phyloP scores from a whole-genome alignment of 2,329 filamentous ascomycete genomes.

The Dothideomycetes sp. region DNA sequence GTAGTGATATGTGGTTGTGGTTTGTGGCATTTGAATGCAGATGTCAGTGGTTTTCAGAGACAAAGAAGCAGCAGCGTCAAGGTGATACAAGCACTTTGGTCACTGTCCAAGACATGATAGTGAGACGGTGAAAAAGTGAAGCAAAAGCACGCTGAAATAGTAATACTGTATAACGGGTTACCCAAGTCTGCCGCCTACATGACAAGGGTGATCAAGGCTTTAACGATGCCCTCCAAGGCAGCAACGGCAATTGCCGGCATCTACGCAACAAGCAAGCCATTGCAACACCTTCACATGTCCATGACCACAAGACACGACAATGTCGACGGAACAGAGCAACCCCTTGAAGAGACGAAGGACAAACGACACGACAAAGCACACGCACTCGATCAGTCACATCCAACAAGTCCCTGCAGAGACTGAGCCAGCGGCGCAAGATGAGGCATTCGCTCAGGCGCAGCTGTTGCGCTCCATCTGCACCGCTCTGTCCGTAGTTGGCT shows the following conservation, averaged over 20 bases:
- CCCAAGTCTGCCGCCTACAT: too few species aligned
- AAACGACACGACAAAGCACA: neutral
- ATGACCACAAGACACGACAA: conserved; percentile 2
- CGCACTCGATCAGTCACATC: conserved; percentile 9
- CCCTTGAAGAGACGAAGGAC: conserved; percentile 12
- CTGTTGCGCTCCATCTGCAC: conserved; percentile 47
- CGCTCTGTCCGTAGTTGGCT: conserved; percentile 44
- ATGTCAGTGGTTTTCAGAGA: too few species aligned
- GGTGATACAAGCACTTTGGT: too few species aligned
- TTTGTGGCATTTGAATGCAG: too few species aligned
- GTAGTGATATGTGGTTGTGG: too few species aligned
- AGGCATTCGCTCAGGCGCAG: conserved; percentile 44
- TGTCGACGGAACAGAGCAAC: conserved; percentile 2
- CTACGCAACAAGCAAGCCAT: neutral
- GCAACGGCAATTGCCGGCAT: conserved; percentile 2
- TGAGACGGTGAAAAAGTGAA: too few species aligned
- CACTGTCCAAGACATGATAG: too few species aligned
- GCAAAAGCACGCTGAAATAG: too few species aligned
- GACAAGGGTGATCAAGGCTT: neutral
- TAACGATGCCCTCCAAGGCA: too few species aligned
- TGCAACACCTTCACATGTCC: neutral
- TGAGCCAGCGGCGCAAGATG: conserved; percentile 37
- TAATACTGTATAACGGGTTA: too few species aligned
- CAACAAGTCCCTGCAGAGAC: conserved; percentile 22
- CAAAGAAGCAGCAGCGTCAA: too few species aligned